phyloP scores from a whole-genome alignment of 768 basidiomycete genomes.

The Plicaturopsis crispa region DNA sequence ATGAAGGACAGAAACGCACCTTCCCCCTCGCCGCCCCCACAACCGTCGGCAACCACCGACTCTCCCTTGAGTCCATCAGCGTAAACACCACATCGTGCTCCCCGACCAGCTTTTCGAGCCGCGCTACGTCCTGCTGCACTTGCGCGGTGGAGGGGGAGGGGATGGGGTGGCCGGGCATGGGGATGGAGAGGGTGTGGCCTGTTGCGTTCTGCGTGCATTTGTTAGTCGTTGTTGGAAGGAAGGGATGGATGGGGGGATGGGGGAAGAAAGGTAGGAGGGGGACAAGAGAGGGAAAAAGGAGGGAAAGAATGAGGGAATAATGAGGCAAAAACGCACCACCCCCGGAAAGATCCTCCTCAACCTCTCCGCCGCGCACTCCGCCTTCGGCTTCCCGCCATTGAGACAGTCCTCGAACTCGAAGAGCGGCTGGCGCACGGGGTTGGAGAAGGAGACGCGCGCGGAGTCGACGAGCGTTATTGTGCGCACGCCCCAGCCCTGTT shows the following conservation, averaged over 20 bases:
- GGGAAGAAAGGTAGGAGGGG: background rate
- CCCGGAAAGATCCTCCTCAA: constrained; percentile 90
- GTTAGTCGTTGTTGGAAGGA: background rate
- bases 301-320: too few species aligned
- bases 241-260: background rate
- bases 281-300: too few species aligned
- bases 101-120: constrained; percentile 72
- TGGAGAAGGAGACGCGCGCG: constrained; percentile 88
- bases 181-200: constrained; percentile 74
- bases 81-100: constrained; percentile 88
- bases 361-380: constrained; percentile 78
- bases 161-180: constrained; percentile 97
- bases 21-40: constrained; percentile 81
- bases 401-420: constrained; percentile 95
- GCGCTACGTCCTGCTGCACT: constrained; percentile 56
- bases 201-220: constrained; percentile 60
- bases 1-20: constrained; percentile 29
- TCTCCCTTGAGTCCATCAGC: constrained; percentile 98
- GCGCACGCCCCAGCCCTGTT: constrained; percentile 91
- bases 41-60: constrained; percentile 92
- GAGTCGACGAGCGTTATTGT: constrained; percentile 93
- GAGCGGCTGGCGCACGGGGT: constrained; percentile 94
- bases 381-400: constrained; percentile 90
- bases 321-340: constrained; percentile 48
- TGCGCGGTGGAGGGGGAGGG: constrained; percentile 37